phyloP scores from a whole-genome alignment of 1,284 basidiomycete species.

The Xerocomus amazonicus region DNA sequence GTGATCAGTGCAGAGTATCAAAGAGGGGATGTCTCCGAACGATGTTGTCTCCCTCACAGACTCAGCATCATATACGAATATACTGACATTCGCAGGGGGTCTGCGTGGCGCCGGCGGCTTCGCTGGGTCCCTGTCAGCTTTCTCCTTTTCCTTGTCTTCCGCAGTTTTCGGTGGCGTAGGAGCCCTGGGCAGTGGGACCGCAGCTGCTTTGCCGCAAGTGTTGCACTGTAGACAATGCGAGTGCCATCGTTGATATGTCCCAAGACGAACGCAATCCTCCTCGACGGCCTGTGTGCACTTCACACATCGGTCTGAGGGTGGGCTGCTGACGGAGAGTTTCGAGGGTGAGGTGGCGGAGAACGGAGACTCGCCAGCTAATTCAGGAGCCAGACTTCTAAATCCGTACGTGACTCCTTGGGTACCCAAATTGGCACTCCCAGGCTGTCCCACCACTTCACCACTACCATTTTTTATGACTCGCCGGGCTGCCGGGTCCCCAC shows the following conservation, averaged over 20 bases:
- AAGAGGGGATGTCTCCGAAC: slow-evolving; percentile 66
- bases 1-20: slow-evolving; percentile 79
- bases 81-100: slow-evolving; percentile 72
- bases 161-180: slow-evolving; percentile 36
- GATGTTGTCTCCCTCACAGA: slow-evolving; percentile 60
- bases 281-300: slow-evolving; percentile 90
- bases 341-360: slow-evolving; percentile 47
- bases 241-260: slow-evolving; percentile 96
- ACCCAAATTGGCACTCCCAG: slow-evolving; percentile 54
- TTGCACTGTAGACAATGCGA: slow-evolving; percentile 85
- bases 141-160: slow-evolving; percentile 42
- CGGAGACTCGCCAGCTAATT: slow-evolving; percentile 84
- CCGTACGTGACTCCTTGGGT: slow-evolving; percentile 84
- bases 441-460: slow-evolving; percentile 52
- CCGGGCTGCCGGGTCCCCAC: slow-evolving; percentile 74
- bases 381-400: slow-evolving; percentile 84
- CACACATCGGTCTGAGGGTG: slow-evolving; percentile 87
- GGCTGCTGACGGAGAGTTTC: slow-evolving; percentile 55
- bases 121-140: slow-evolving; percentile 41
- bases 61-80: slow-evolving; percentile 72
- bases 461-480: slow-evolving; percentile 65
- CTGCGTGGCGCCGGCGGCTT: slow-evolving; percentile 64
- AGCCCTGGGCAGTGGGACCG: slow-evolving; percentile 57
- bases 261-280: slow-evolving; percentile 93
- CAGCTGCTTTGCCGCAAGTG: slow-evolving; percentile 76